Base-by-base conservation (phyloP, 306 rosid genomes). In the Trifolium repens region DNA sequence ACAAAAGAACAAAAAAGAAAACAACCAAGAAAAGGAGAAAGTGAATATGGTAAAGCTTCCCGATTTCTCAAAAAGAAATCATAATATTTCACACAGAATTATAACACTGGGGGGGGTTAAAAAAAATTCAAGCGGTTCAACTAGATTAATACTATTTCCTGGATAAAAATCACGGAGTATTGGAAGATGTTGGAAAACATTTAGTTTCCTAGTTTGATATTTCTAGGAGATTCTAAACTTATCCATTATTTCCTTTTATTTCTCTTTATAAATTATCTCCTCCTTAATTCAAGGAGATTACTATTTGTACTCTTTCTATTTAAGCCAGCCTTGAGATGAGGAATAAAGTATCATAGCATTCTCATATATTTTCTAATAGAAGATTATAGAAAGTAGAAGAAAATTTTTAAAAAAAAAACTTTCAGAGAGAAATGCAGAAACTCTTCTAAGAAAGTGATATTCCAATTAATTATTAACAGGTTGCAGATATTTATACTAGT, bases 1-100 rank as follows among this genome's bases (percentile, higher is more conserved):
- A n/a, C 17, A 60, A 73, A 73, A 26, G 13, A 72, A 59, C 57
- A 43, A 58, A 59, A 73, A 32, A 57, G 24, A 72, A 55, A 72
- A 54, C 24, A 40, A 40, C 32, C 34, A 39, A 11, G 53, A 22
- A 42, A 15, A 43, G 52, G 62, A 62, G 49, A 74, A 52, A 63
- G 68, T 52, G 65, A 65, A 39, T 52, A 37, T 22, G 40, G 50
- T 12, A 43, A 78, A 60, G 67, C 17, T 60, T 60, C 42, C 43
- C 12, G 12, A 14, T 14, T 22, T n/a, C 67, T 32, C 43, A 30
- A 32, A 60, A 60, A 60, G 67, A 60, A 14, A 19, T 32, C 34
- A 39, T 69, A 59, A 14, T 58, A 27, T 47, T 61, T 61, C 76
- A 62, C 64, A 47, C 64, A 47, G 3, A 69, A 10, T 37, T 43